Evolutionary conservation across 306 rosid species (phyloP).

Genomic region (Ziziphus jujuba): DNA sequence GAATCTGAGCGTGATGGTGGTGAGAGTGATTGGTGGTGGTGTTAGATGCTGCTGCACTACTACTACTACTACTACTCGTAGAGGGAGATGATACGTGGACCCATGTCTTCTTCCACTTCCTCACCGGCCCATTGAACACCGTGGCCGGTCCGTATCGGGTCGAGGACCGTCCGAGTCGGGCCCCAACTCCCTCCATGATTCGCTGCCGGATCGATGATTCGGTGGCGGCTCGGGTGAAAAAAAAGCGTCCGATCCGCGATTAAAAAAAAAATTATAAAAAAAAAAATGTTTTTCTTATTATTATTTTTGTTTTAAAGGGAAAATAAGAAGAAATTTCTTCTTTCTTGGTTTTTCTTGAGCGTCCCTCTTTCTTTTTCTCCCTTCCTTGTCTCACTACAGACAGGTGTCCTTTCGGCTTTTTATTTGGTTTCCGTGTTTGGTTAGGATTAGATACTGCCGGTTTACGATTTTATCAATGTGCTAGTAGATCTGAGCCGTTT

Average conservation of each 20-base stretch:
- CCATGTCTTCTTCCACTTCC: conserved; percentile 99
- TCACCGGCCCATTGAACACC: conserved; percentile 91
- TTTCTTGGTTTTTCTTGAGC: conserved; percentile 13
- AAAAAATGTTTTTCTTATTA: too few relatives aligned
- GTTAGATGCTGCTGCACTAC: conserved; percentile 11
- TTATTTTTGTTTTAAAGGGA: too few relatives aligned
- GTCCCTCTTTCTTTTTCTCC: conserved; percentile 23
- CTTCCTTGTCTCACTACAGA: conserved; percentile 14
- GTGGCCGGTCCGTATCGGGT: conserved; percentile 97
- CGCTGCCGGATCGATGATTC: conserved; percentile 33
- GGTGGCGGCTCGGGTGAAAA: conserved; percentile 23
- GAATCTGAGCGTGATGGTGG: conserved; percentile 31
- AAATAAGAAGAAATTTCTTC: not conserved
- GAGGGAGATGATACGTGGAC: conserved; percentile 78
- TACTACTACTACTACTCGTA: conserved; percentile 16
- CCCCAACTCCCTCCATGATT: conserved; percentile 93
- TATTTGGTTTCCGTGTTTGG: conserved; percentile 24
- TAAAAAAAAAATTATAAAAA: not conserved
- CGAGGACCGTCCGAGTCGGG: conserved; percentile 92
- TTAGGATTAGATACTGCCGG: conserved; percentile 17
- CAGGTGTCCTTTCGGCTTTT: conserved; percentile 3
- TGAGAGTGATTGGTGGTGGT: conserved; percentile 29
- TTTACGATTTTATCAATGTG: not conserved
- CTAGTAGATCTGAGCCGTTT: conserved; percentile 36
- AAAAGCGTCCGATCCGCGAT: conserved; percentile 46